phyloP scores from a whole-genome alignment of 2,329 filamentous ascomycete genomes.

The Penicillium concentricum region DNA sequence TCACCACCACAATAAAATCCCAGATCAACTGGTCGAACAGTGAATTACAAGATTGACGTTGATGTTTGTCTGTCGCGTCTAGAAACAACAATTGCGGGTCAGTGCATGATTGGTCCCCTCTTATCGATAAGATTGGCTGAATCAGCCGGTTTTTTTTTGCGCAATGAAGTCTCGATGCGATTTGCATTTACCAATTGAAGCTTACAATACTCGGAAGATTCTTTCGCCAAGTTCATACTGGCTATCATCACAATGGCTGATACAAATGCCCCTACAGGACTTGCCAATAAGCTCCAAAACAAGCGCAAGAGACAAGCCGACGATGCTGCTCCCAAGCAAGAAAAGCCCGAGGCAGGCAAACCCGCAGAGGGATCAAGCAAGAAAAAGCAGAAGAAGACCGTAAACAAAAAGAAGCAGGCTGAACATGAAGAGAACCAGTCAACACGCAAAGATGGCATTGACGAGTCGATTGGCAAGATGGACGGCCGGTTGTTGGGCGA shows the following conservation, averaged over 20 bases:
- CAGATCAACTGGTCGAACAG: neutral
- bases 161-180: conserved; percentile 3
- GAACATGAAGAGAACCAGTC: conserved; percentile 30
- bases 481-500: conserved; percentile 81
- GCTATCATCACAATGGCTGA: conserved; percentile 21
- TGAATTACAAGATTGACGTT: conserved; percentile 1
- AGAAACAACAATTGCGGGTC: conserved; percentile 19
- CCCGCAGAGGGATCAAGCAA: conserved; percentile 31
- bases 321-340: conserved; percentile 21
- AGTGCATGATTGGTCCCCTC: conserved; percentile 18
- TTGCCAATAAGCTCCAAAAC: conserved; percentile 38
- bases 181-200: conserved; percentile 9
- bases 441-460: conserved; percentile 66
- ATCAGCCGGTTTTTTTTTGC: conserved; percentile 22
- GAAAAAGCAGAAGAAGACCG: conserved; percentile 33
- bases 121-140: conserved; percentile 38
- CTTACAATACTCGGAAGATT: neutral
- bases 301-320: conserved; percentile 43
- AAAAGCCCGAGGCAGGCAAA: conserved; percentile 21
- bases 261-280: conserved; percentile 20
- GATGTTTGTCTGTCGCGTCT: conserved; percentile 17
- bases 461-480: conserved; percentile 77
- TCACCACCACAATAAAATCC: neutral
- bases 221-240: neutral
- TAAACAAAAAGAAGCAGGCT: conserved; percentile 25